These are phyloP conservation scores for Trebouxia sp. DNA, from an alignment of 139 green algal genomes.

Conservation along the genomic window DNA sequence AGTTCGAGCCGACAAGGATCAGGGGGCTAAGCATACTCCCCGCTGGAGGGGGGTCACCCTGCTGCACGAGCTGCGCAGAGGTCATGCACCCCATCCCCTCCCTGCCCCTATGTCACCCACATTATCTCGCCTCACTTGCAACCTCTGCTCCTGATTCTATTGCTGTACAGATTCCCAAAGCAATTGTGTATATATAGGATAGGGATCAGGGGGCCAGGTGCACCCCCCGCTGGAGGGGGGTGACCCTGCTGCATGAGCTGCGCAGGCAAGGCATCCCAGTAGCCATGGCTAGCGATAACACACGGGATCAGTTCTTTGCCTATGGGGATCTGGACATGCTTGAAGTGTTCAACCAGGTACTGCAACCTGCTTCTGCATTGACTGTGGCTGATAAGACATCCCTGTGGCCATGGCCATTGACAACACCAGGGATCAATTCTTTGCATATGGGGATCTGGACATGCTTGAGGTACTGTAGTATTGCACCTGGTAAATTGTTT, in stretches of 20 bases:
- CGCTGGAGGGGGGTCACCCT: no score
- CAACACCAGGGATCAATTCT: conserved; percentile 80
- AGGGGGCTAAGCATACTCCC: no score
- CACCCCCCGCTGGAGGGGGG: conserved; percentile 67
- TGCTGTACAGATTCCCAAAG: not conserved
- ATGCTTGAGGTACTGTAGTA: no score
- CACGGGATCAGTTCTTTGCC: conserved; percentile 75
- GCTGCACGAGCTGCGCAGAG: no score
- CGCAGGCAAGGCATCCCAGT: conserved; percentile 51
- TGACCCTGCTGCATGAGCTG: conserved; percentile 68
- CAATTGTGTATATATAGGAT: conserved; percentile 38
- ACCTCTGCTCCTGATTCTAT: no score
- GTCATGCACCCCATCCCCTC: no score
- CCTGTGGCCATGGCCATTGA: conserved; percentile 67
- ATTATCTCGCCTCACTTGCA: no score
- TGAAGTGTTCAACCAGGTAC: conserved; percentile 68
- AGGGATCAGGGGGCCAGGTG: conserved; percentile 34
- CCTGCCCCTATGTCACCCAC: no score
- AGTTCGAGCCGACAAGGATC: no score
- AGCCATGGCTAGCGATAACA: conserved; percentile 74
- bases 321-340: conserved; percentile 82
- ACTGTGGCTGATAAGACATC: conserved; percentile 49
- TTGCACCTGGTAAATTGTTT: no score
- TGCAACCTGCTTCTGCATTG: conserved; percentile 56
- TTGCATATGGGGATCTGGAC: conserved; percentile 75